phyloP scores from a whole-genome alignment of 768 basidiomycete genomes.

The Pleurotus tuber-regium region DNA sequence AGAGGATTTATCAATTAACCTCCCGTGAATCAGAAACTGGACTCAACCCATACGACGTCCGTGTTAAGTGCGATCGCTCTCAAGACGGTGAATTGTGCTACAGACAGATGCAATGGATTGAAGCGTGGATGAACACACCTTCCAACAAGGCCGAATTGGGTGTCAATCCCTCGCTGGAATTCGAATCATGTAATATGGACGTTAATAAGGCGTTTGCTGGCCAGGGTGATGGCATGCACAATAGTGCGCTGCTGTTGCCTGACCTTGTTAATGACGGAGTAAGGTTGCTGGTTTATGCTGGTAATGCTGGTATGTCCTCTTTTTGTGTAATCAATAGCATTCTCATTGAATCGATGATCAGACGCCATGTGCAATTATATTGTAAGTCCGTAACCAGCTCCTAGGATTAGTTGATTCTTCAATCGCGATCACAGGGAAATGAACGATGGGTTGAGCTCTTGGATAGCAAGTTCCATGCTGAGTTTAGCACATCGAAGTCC shows the following conservation, averaged over 20 bases:
- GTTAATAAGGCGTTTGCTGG: slow-evolving; percentile 79
- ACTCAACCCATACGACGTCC: slow-evolving; percentile 88
- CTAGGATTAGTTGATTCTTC: slow-evolving; percentile 4
- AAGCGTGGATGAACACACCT: slow-evolving; percentile 81
- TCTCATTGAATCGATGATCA: slow-evolving; percentile 18
- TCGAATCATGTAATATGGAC: slow-evolving; percentile 73
- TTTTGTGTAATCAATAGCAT: slow-evolving; percentile 6
- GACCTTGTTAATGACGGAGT: slow-evolving; percentile 82
- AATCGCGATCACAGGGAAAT: slow-evolving; percentile 53
- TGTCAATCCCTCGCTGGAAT: slow-evolving; percentile 54
- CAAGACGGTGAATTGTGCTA: slow-evolving; percentile 78
- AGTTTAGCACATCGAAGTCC: slow-evolving; percentile 49
- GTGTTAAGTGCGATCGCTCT: slow-evolving; percentile 65
- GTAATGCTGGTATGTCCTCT: slow-evolving; percentile 61
- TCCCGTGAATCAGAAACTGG: slow-evolving; percentile 48
- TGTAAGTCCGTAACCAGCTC: slow-evolving; percentile 30
- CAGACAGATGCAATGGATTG: slow-evolving; percentile 81
- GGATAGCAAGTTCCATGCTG: slow-evolving; percentile 56
- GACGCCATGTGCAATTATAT: slow-evolving; percentile 91
- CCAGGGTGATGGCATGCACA: slow-evolving; percentile 86
- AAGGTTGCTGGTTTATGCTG: slow-evolving; percentile 85
- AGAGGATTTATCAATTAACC: neutral
- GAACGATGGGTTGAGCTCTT: slow-evolving; percentile 71
- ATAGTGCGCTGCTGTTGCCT: slow-evolving; percentile 75
- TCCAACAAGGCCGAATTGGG: slow-evolving; percentile 79